Evolutionary conservation across 2,329 filamentous ascomycete species (phyloP).

Genomic region (Colletotrichum trifolii): DNA sequence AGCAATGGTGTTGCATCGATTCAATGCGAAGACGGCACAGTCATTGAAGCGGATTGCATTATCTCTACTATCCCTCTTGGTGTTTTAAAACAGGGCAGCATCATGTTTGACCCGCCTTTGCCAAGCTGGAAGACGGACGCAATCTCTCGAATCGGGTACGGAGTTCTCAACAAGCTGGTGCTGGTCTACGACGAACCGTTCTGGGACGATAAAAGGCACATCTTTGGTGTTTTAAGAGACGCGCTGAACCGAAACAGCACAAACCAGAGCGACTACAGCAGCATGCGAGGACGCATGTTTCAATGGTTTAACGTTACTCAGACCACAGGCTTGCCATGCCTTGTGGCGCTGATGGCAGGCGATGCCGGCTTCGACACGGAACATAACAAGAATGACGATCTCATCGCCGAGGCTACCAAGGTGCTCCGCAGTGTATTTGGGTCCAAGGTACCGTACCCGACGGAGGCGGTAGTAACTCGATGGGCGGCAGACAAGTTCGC

Average conservation of each 20-base stretch:
- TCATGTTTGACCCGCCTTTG: constrained; percentile 91
- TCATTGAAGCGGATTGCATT: constrained; percentile 87
- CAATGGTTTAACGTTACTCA: constrained; percentile 97
- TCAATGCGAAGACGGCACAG: constrained; percentile 81
- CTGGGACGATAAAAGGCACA: constrained; percentile 90
- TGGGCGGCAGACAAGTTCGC: constrained; percentile 94
- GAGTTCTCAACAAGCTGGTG: constrained; percentile 94
- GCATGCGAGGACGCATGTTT: constrained; percentile 90
- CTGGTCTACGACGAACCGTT: constrained; percentile 90
- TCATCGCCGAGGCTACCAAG: constrained; percentile 83
- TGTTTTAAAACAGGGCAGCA: constrained; percentile 83
- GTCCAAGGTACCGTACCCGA: constrained; percentile 76
- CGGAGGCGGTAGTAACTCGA: constrained; percentile 89
- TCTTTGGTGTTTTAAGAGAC: constrained; percentile 90
- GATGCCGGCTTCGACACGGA: constrained; percentile 93
- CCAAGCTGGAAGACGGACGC: constrained; percentile 86
- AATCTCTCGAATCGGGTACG: constrained; percentile 88
- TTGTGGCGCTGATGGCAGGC: constrained; percentile 95
- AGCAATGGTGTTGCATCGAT: constrained; percentile 54
- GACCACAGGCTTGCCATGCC: constrained; percentile 86
- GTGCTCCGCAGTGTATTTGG: constrained; percentile 84
- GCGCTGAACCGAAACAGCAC: constrained; percentile 77
- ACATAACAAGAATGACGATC: constrained; percentile 75
- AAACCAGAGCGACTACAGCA: constrained; percentile 81
- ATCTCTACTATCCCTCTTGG: constrained; percentile 91